phyloP scores from a whole-genome alignment of 371 early-diverging fungal genomes.

The Mucor irregularis region DNA sequence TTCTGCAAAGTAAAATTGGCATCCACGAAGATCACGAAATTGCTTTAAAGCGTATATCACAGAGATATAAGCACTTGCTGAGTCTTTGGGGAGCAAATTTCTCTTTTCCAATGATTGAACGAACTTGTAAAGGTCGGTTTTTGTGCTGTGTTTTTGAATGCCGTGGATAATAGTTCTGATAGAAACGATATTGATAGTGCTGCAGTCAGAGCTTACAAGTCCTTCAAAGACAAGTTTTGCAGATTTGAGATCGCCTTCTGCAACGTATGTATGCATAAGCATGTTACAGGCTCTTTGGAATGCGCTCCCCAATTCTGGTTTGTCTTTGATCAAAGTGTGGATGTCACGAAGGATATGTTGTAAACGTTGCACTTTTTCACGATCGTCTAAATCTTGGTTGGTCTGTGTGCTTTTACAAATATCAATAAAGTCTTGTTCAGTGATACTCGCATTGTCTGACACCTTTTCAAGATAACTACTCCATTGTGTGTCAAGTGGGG shows the following conservation, averaged over 20 bases:
- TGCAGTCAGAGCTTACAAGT: slow-evolving; percentile 5
- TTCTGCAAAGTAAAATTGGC: slow-evolving; percentile 10
- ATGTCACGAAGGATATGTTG: slow-evolving; percentile 27
- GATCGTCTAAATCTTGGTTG: not conserved
- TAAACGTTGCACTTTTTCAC: slow-evolving; percentile 7
- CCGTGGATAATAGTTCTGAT: slow-evolving; percentile 33
- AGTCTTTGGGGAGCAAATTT: slow-evolving; percentile 2
- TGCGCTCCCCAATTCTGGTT: not conserved
- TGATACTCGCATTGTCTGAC: too few species aligned
- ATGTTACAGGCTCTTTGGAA: slow-evolving; percentile 39
- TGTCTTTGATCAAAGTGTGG: not conserved
- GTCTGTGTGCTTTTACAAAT: not conserved
- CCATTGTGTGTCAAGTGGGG: too few species aligned
- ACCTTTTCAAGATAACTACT: too few species aligned
- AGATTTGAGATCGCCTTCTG: slow-evolving; percentile 19
- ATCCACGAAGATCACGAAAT: slow-evolving; percentile 15
- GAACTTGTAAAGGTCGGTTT: slow-evolving; percentile 23
- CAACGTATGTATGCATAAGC: slow-evolving; percentile 33
- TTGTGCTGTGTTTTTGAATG: slow-evolving; percentile 13
- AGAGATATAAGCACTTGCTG: slow-evolving; percentile 9
- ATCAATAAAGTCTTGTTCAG: not conserved
- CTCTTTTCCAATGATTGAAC: not conserved
- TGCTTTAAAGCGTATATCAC: slow-evolving; percentile 24
- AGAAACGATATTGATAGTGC: slow-evolving; percentile 8
- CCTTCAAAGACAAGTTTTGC: slow-evolving; percentile 37